These are phyloP conservation scores for Skeletonema menzelii DNA, from an alignment of 108 stramenopile species.

Conservation along the genomic window DNA sequence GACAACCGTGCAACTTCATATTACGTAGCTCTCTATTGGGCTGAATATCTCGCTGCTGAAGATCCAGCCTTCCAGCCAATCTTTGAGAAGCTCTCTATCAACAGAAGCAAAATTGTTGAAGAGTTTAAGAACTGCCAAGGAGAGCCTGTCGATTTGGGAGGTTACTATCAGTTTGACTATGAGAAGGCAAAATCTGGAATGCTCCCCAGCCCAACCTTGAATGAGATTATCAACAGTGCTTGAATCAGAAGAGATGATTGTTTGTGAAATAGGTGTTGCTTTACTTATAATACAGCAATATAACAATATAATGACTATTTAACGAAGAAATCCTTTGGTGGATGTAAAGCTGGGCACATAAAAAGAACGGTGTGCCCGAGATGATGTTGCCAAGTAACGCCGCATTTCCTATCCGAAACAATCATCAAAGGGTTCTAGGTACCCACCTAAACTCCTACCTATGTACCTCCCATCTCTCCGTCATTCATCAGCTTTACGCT, in stretches of 20 bases:
- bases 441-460: too few relatives aligned
- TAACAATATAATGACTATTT: too few relatives aligned
- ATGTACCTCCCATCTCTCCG: too few relatives aligned
- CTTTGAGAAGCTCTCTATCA: constrained; percentile 67
- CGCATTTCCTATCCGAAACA: too few relatives aligned
- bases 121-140: constrained; percentile 87
- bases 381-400: too few relatives aligned
- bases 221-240: constrained; percentile 56
- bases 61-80: constrained; percentile 78
- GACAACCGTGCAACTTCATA: constrained; percentile 94
- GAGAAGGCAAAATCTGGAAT: constrained; percentile 78
- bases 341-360: too few relatives aligned
- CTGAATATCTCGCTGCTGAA: constrained; percentile 85
- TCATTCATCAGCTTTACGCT: too few relatives aligned
- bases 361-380: too few relatives aligned
- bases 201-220: constrained; percentile 84
- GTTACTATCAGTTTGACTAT: constrained; percentile 85
- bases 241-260: constrained; percentile 1
- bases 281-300: too few relatives aligned
- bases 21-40: constrained; percentile 93
- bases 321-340: too few relatives aligned
- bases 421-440: too few relatives aligned
- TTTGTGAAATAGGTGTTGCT: neutral
- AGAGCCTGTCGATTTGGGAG: constrained; percentile 86
- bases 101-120: constrained; percentile 80